phyloP scores from a whole-genome alignment of 805 yeast genomes.

The Cyberlindnera mrakii region DNA sequence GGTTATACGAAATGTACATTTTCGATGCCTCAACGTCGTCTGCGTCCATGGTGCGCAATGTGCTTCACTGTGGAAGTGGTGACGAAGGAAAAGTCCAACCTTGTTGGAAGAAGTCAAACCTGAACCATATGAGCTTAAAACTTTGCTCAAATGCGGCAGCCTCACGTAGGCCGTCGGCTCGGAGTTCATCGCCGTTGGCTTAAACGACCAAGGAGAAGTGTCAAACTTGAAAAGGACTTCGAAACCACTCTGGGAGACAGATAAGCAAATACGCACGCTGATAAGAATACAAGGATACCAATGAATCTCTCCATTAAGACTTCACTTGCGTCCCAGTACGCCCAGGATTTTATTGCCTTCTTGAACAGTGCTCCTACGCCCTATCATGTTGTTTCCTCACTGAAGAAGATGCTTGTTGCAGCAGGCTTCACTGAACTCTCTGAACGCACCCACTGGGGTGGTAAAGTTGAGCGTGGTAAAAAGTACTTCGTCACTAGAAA shows the following conservation, averaged over 20 bases:
- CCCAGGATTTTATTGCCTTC: slow-evolving; percentile 60
- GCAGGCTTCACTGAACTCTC: slow-evolving; percentile 71
- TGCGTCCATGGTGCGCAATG: slow-evolving; percentile 12
- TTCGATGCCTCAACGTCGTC: slow-evolving; percentile 30
- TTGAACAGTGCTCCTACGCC: slow-evolving; percentile 90
- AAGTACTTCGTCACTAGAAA: slow-evolving; percentile 87
- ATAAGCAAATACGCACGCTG: too few relatives aligned
- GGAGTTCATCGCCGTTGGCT: too few relatives aligned
- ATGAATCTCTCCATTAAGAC: slow-evolving; percentile 11
- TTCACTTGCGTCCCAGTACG: slow-evolving; percentile 19
- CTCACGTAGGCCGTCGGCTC: too few relatives aligned
- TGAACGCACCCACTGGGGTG: slow-evolving; percentile 70
- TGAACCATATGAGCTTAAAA: too few relatives aligned
- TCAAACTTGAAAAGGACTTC: too few relatives aligned
- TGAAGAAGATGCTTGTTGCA: slow-evolving; percentile 43
- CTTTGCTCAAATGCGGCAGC: too few relatives aligned
- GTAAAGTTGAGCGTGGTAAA: slow-evolving; percentile 43
- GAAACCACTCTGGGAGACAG: too few relatives aligned
- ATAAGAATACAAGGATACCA: not conserved
- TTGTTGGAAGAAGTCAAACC: too few relatives aligned
- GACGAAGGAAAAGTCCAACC: too few relatives aligned
- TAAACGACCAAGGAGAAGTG: too few relatives aligned
- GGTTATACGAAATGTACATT: slow-evolving; percentile 74
- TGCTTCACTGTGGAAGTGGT: not conserved
- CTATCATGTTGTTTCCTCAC: slow-evolving; percentile 78